Conservation (phyloP, 2,329 filamentous ascomycete genomes). For the Phaeophleospora eucalypticola region DNA sequence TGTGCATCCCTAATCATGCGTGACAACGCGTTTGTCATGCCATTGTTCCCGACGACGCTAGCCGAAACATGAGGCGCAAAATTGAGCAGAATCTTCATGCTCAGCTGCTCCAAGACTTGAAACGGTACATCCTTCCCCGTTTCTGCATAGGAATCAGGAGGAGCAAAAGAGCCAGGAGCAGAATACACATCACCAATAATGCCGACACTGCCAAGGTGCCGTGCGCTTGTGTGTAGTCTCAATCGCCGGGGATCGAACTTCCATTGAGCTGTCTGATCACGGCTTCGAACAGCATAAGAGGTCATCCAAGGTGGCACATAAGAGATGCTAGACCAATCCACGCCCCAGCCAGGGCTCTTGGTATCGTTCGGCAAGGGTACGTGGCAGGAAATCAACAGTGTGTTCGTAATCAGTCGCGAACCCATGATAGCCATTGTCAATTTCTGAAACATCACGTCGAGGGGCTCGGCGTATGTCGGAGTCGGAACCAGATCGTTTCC, state of each 20-base stretch:
- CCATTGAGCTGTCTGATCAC: background rate
- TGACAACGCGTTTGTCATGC: background rate
- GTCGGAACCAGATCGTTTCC: conserved; percentile 1
- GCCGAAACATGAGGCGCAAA: background rate
- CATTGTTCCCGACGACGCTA: background rate
- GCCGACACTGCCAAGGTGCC: background rate
- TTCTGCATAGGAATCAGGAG: background rate
- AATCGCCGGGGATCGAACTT: background rate
- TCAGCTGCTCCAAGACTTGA: too few species aligned
- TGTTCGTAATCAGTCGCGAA: background rate
- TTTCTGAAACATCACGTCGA: background rate
- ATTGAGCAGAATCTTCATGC: too few species aligned
- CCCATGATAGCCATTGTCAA: background rate
- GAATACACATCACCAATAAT: background rate
- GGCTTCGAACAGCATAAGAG: background rate
- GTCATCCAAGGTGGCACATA: background rate
- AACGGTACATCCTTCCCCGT: background rate
- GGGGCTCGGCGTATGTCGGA: background rate
- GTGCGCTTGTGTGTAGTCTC: background rate
- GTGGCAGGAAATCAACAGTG: background rate
- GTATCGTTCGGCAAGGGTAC: background rate
- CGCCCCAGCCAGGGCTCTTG: background rate
- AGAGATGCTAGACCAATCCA: background rate
- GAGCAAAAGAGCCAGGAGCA: background rate
- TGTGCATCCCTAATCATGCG: conserved; percentile 1